phyloP scores from a whole-genome alignment of 345 rosid species.

The Salix purpurea region DNA sequence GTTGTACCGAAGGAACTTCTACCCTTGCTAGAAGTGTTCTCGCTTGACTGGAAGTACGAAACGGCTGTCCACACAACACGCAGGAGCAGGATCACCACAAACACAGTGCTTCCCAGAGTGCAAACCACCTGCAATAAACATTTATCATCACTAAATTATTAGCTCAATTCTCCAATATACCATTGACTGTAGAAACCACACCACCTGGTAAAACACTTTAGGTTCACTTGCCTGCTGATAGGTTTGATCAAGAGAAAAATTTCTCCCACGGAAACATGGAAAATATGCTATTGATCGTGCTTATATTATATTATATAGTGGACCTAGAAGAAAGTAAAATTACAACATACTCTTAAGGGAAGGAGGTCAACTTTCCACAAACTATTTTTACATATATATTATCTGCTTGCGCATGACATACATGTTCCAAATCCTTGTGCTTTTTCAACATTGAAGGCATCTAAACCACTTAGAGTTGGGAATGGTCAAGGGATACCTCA shows the following conservation, averaged over 20 bases:
- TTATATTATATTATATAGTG: background rate
- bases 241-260: background rate
- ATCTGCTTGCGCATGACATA: background rate
- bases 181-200: background rate
- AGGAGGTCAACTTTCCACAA: background rate
- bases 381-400: background rate
- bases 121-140: slow-evolving; percentile 53
- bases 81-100: slow-evolving; percentile 48
- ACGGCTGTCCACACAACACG: slow-evolving; percentile 61
- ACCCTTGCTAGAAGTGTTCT: slow-evolving; percentile 36
- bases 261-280: background rate
- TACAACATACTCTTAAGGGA: background rate
- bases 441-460: background rate
- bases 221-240: background rate
- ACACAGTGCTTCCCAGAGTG: slow-evolving; percentile 68
- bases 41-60: slow-evolving; percentile 55
- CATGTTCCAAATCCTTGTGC: background rate
- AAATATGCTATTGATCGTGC: background rate
- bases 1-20: slow-evolving; percentile 34
- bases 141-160: background rate
- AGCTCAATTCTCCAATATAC: background rate
- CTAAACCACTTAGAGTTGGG: background rate
- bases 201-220: background rate
- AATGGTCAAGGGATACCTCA: slow-evolving; percentile 42
- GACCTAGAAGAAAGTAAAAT: background rate